phyloP scores from a whole-genome alignment of 176 grass and related monocot species.

The Alopecurus myosuroides region DNA sequence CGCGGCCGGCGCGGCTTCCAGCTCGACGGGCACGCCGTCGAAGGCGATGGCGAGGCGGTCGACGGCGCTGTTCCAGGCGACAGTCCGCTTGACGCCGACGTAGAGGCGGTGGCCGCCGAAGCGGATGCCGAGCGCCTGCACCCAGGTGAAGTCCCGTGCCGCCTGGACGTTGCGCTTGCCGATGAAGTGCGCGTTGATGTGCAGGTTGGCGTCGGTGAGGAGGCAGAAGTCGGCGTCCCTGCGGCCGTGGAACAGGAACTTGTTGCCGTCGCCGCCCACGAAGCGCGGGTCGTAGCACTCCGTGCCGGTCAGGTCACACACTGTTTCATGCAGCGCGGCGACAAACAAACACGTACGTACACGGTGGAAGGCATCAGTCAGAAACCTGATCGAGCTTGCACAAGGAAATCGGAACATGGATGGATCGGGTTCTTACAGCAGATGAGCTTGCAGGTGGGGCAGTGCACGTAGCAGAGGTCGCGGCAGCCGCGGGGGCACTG shows the following conservation, averaged over 20 bases:
- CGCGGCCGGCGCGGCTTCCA: neutral
- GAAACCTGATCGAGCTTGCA: neutral
- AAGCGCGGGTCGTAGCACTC: constrained; percentile 55
- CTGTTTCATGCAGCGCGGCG: neutral
- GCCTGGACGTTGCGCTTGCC: constrained; percentile 33
- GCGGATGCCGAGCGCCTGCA: constrained; percentile 57
- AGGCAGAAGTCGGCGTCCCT: constrained; percentile 65
- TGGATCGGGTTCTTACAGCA: constrained; percentile 22
- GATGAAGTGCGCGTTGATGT: constrained; percentile 89
- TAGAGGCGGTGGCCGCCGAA: constrained; percentile 49
- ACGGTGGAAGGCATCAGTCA: neutral
- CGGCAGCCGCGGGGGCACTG: constrained; percentile 30
- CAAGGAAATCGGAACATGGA: neutral
- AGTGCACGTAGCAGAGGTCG: constrained; percentile 50
- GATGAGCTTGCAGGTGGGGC: constrained; percentile 53
- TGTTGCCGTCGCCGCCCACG: constrained; percentile 53
- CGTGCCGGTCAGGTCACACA: constrained; percentile 35
- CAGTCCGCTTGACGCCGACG: constrained; percentile 33
- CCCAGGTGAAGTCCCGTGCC: constrained; percentile 52
- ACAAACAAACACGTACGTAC: neutral
- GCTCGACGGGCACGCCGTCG: constrained; percentile 33
- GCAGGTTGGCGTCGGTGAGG: constrained; percentile 60
- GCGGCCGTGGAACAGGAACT: constrained; percentile 47
- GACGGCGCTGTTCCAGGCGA: constrained; percentile 29
- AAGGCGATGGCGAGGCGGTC: constrained; percentile 46